Evolutionary conservation across 2,329 filamentous ascomycete species (phyloP), one percentile per base, ranked within the genome.

Genomic region (Diplodia sapinea): DNA sequence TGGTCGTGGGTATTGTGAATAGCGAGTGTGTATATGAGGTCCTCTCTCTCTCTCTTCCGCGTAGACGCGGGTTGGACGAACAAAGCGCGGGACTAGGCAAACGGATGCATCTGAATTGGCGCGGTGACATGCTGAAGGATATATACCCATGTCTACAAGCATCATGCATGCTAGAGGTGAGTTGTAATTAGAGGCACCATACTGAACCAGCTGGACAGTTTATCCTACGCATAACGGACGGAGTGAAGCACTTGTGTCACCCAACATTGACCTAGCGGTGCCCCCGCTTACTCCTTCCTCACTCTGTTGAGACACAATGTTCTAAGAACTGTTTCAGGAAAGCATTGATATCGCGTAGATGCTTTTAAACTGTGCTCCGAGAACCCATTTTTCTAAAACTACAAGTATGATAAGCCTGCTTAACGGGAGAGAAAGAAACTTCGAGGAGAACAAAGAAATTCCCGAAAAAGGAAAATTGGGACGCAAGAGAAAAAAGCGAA

Each of bases 311-410:
- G n/a, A 26, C 43, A 50, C 31, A 40, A 36, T n/a, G n/a, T n/a
- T n/a, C n/a, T n/a, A n/a, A n/a, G n/a, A n/a, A n/a, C 49, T 49
- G 17, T 29, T 38, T 36, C 20, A 29, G 8, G 23, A 36, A 47
- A 62, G 15, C 11, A 36, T n/a, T 50, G 43, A 29, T 62, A 50
- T 47, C 43, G 43, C 15, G 8, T 47, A 47, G 43, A 47, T 50
- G 51, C 15, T 38, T 40, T 62, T 47, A 29, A 15, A 6, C 55
- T 8, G 20, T 50, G 57, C 11, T 36, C 43, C 57, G 43, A 50
- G 49, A 23, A 50, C 36, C 57, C 13, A 8, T 23, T 62, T 61
- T 62, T 62, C 57, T 62, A 63, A 51, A 63, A 51, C 47, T 63
- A 51, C 59, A 51, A 49, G 59, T 51, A 51, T 13, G 51, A 26